phyloP scores from a whole-genome alignment of 768 basidiomycete genomes.

The Cytidiella melzeri region DNA sequence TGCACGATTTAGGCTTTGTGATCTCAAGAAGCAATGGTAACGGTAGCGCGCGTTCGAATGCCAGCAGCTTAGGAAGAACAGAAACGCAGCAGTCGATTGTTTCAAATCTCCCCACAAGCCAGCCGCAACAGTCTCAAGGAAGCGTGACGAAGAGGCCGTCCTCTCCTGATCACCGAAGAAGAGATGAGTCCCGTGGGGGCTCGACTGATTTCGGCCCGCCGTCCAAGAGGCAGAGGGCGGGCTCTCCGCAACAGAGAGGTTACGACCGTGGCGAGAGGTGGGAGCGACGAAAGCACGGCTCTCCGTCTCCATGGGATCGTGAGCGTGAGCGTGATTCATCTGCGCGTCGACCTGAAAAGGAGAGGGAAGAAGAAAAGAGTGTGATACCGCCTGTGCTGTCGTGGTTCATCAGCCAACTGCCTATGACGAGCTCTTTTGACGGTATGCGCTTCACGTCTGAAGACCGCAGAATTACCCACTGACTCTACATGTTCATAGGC shows the following conservation, averaged over 20 bases:
- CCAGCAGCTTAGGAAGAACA: conserved; percentile 26
- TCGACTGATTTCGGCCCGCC: conserved; percentile 30
- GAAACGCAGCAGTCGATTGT: conserved; percentile 30
- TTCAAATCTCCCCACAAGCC: conserved; percentile 12
- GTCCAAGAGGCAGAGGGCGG: conserved; percentile 39
- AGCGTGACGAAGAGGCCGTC: conserved; percentile 22
- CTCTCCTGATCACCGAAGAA: conserved; percentile 34
- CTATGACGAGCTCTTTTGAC: conserved; percentile 69
- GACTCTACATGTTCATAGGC: conserved; percentile 39
- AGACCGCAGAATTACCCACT: neutral
- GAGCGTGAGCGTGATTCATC: conserved; percentile 40
- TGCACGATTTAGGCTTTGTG: conserved; percentile 81
- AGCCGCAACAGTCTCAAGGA: conserved; percentile 5
- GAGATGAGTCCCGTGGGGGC: conserved; percentile 34
- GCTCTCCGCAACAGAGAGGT: conserved; percentile 37
- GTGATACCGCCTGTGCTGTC: conserved; percentile 49
- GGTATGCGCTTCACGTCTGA: conserved; percentile 45
- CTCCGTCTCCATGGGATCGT: conserved; percentile 39
- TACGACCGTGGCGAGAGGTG: conserved; percentile 41
- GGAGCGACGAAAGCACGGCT: conserved; percentile 34
- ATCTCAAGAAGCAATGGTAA: conserved; percentile 30
- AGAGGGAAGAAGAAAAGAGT: conserved; percentile 41
- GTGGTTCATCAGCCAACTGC: conserved; percentile 84
- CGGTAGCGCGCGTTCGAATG: conserved; percentile 17
- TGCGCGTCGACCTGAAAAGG: conserved; percentile 31